phyloP scores from a whole-genome alignment of 352 stramenopile genomes.

The Globisporangium cystogenes region DNA sequence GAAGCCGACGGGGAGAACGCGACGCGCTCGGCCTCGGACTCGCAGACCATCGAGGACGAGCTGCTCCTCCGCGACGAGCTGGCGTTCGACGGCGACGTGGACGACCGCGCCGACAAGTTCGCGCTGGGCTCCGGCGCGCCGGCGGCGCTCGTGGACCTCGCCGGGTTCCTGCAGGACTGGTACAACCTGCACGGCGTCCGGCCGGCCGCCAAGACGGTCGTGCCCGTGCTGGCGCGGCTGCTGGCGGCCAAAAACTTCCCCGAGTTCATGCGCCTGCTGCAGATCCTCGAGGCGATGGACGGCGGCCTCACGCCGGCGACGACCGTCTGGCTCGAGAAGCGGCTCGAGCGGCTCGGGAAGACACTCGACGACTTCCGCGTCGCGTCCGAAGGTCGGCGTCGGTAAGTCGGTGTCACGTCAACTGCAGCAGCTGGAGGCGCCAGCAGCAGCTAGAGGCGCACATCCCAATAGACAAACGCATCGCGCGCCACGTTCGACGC shows the following conservation, averaged over 20 bases:
- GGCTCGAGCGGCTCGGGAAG: constrained; percentile 43
- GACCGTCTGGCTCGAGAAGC: constrained; percentile 68
- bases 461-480: constrained; percentile 1
- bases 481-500: too few species aligned
- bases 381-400: too few species aligned
- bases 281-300: constrained; percentile 76
- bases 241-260: constrained; percentile 39
- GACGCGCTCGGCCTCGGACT: too few species aligned
- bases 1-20: too few species aligned
- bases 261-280: constrained; percentile 65
- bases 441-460: too few species aligned
- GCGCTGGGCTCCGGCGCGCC: constrained; percentile 34
- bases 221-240: constrained; percentile 60
- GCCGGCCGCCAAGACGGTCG: constrained; percentile 65
- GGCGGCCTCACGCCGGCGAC: constrained; percentile 54
- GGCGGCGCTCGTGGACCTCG: constrained; percentile 48
- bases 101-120: constrained; percentile 15
- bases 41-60: constrained; percentile 42
- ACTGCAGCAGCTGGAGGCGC: too few species aligned
- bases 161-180: constrained; percentile 81
- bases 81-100: constrained; percentile 34
- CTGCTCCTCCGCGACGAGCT: constrained; percentile 27
- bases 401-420: too few species aligned
- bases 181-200: constrained; percentile 76
- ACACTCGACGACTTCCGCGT: constrained; percentile 59